Evolutionary conservation across 2,329 filamentous ascomycete genomes (phyloP).

Genomic region (Paraphoma sp.): DNA sequence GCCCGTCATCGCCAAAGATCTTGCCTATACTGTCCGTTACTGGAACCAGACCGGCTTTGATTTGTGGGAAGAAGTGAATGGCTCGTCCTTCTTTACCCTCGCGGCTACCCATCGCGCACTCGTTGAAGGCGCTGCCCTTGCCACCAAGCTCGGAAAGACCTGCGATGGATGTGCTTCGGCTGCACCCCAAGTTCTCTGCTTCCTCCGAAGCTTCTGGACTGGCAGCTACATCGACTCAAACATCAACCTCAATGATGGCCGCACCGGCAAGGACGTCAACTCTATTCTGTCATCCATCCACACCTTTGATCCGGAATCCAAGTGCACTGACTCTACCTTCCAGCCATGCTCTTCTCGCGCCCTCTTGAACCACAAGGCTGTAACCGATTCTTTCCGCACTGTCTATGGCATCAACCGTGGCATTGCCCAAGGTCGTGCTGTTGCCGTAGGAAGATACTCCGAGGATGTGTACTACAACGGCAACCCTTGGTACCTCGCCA

Average conservation of each 20-base stretch:
- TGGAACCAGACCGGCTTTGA: constrained; percentile 70
- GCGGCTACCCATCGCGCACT: constrained; percentile 71
- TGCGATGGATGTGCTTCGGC: constrained; percentile 68
- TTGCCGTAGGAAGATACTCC: constrained; percentile 53
- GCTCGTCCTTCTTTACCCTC: constrained; percentile 81
- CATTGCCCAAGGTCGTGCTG: constrained; percentile 64
- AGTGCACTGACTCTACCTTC: constrained; percentile 74
- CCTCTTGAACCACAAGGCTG: constrained; percentile 77
- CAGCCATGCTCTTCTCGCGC: constrained; percentile 70
- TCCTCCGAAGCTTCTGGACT: constrained; percentile 77
- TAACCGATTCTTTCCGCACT: constrained; percentile 76
- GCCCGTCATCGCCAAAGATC: constrained; percentile 78
- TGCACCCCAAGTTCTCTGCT: constrained; percentile 75
- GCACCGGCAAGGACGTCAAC: constrained; percentile 75
- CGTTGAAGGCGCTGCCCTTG: constrained; percentile 70
- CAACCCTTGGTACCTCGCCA: constrained; percentile 82
- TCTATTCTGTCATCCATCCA: constrained; percentile 63
- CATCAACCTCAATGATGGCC: constrained; percentile 63
- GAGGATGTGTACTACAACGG: constrained; percentile 76
- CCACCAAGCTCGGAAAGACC: constrained; percentile 65
- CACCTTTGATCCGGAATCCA: constrained; percentile 70
- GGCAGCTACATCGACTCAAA: constrained; percentile 72
- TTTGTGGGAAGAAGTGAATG: constrained; percentile 82
- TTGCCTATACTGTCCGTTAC: constrained; percentile 76
- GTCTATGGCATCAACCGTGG: constrained; percentile 74